Evolutionary conservation across 2,329 filamentous ascomycete species (phyloP), one percentile per base, ranked within the genome.

Genomic region (Cercospora sesami): DNA sequence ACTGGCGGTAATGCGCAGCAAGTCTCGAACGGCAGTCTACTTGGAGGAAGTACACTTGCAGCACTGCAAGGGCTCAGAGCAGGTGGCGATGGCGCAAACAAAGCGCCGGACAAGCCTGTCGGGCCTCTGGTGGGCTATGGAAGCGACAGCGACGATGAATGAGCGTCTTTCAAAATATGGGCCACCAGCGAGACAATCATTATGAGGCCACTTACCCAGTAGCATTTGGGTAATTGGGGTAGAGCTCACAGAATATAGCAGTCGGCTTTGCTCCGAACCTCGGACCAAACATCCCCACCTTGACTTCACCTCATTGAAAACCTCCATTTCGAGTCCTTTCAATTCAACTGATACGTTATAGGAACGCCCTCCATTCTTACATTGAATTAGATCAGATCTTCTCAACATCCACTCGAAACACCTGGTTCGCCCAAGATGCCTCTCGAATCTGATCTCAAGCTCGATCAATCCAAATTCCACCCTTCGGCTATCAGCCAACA

Each of bases 81-180:
- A 74, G 72, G 80, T 39, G 72, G 78, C 78, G 68, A 78, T 81
- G 82, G 70, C 82, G 85, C 64, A 83, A 84, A 85, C 8, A 77
- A 81, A 42, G 79, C 83, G 58, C 83, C 88, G 63, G 79, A 85
- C 9, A 81, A 85, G 30, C 81, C 87, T 30, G 80, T 86, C 18
- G 92, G 92, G 1, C 91, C 93, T 6, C 81, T 98, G 72, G 95
- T 97, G 21, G 91, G 86, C 28, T 99, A 99, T 76, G 93, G 89
- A 65, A 97, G 92, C 78, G 93, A 96, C 80, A 91, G 93, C 77
- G 94, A 97, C 69, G 91, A 86, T 72, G 87, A 90, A 23, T 60
- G 60, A 60, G 28, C 7, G 30, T 0, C 3, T 8, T 51, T 16
- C 26, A 16, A 28, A 7, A 28, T 26, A 53, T 8, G 8, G 48